Evolutionary conservation across 805 yeast genomes (phyloP).

Genomic region (Hanseniaspora thailandica): DNA sequence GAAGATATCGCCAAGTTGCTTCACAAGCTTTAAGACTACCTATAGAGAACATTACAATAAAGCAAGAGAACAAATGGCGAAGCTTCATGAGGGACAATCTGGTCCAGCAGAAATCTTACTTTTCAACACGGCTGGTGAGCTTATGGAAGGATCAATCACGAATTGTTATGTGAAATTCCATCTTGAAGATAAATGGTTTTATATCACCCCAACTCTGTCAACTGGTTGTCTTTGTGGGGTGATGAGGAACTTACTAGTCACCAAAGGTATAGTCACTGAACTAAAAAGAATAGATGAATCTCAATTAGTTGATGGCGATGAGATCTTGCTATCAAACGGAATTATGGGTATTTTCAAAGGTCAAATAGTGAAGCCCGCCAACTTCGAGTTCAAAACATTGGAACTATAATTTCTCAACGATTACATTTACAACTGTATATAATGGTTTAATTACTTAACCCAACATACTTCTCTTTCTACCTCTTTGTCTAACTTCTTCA

Average conservation of each 20-base stretch:
- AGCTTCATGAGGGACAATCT: constrained; percentile 24
- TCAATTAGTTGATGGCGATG: constrained; percentile 53
- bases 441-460: constrained; percentile 43
- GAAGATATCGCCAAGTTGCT: constrained; percentile 49
- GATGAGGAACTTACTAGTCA: constrained; percentile 51
- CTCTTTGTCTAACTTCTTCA: constrained; percentile 78
- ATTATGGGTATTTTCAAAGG: constrained; percentile 69
- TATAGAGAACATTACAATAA: constrained; percentile 48
- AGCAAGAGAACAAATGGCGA: constrained; percentile 44
- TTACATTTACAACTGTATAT: not conserved
- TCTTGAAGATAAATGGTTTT: constrained; percentile 42
- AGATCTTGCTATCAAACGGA: constrained; percentile 66
- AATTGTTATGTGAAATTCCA: constrained; percentile 27
- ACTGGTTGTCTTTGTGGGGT: constrained; percentile 83
- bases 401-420: not conserved
- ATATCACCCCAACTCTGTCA: constrained; percentile 73
- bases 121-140: constrained; percentile 44
- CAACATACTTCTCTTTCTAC: constrained; percentile 88
- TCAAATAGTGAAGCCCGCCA: constrained; percentile 26
- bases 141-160: constrained; percentile 76
- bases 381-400: constrained; percentile 15
- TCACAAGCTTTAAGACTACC: constrained; percentile 83
- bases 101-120: constrained; percentile 58
- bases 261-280: constrained; percentile 43
- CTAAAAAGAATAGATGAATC: constrained; percentile 33